Evolutionary conservation across 2,329 filamentous ascomycete species (phyloP).

Genomic region (Monilinia laxa): DNA sequence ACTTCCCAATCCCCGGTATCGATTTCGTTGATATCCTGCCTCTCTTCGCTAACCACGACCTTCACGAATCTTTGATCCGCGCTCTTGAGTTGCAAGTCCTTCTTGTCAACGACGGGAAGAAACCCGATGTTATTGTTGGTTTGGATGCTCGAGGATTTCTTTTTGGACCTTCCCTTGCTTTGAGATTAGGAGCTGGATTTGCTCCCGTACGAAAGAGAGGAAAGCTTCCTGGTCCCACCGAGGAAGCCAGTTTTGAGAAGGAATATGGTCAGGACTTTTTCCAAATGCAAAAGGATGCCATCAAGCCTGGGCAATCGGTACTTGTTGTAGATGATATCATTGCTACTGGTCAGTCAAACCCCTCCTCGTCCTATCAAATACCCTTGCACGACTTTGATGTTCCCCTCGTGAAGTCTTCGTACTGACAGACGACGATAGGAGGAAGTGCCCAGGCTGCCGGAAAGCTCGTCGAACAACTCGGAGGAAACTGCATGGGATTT

Average conservation of each 20-base stretch:
- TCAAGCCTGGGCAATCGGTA: constrained; percentile 84
- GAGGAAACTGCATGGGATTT: constrained; percentile 83
- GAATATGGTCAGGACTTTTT: constrained; percentile 96
- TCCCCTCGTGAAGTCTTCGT: not conserved
- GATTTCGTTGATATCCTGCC: constrained; percentile 98
- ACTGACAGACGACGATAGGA: constrained; percentile 53
- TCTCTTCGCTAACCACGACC: constrained; percentile 75
- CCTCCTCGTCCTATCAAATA: not conserved
- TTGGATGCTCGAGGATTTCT: constrained; percentile 94
- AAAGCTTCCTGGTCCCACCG: constrained; percentile 88
- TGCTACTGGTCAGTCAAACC: constrained; percentile 74
- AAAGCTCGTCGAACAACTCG: constrained; percentile 80
- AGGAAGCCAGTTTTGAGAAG: constrained; percentile 85
- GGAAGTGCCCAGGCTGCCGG: constrained; percentile 88
- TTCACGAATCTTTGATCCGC: constrained; percentile 75
- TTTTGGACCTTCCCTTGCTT: constrained; percentile 85
- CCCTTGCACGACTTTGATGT: not conserved
- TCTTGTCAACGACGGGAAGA: constrained; percentile 57
- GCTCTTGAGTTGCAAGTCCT: constrained; percentile 82
- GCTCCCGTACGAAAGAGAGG: constrained; percentile 93
- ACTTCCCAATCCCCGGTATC: constrained; percentile 91
- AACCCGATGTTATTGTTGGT: constrained; percentile 87
- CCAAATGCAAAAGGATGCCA: constrained; percentile 87
- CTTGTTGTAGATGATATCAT: constrained; percentile 97
- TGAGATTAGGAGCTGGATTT: constrained; percentile 80